Conservation (phyloP, 2,329 filamentous ascomycete species). For the Phaeophleospora eucalypticola region DNA sequence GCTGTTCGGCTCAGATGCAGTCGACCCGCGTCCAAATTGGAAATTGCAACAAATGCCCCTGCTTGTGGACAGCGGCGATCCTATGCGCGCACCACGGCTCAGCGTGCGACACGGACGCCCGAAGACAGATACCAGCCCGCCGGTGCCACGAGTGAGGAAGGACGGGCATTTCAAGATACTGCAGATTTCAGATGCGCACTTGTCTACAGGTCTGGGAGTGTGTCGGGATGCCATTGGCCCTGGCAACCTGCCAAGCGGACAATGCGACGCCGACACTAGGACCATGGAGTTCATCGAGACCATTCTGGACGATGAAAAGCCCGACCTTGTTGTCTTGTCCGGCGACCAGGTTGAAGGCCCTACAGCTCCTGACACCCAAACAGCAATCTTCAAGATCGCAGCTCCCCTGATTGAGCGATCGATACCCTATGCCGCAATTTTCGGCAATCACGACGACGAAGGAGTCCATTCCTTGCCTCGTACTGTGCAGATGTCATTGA, state of each 20-base stretch:
- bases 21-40: slow-evolving; percentile 86
- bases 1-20: slow-evolving; percentile 84
- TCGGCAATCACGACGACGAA: slow-evolving; percentile 97
- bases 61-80: slow-evolving; percentile 60
- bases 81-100: slow-evolving; percentile 66
- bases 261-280: slow-evolving; percentile 85
- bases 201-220: slow-evolving; percentile 80
- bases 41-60: slow-evolving; percentile 69
- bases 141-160: slow-evolving; percentile 71
- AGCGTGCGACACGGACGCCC: slow-evolving; percentile 71
- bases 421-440: slow-evolving; percentile 89
- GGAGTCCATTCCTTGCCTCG: slow-evolving; percentile 60
- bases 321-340: slow-evolving; percentile 84
- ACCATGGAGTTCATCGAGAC: slow-evolving; percentile 84
- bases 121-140: slow-evolving; percentile 51
- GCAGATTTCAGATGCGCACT: slow-evolving; percentile 89
- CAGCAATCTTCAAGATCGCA: slow-evolving; percentile 89
- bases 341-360: slow-evolving; percentile 96
- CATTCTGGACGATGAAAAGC: slow-evolving; percentile 86
- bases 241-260: slow-evolving; percentile 29
- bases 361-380: slow-evolving; percentile 84
- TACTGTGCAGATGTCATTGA: slow-evolving; percentile 74
- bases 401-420: slow-evolving; percentile 78
- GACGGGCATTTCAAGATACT: slow-evolving; percentile 97
- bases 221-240: slow-evolving; percentile 78